Percentiles rank a stretch among this genome's conserved stretches.
Evolutionary conservation across 2,329 filamentous ascomycete species (phyloP).

Genomic region (Camptophora hylomeconis): DNA sequence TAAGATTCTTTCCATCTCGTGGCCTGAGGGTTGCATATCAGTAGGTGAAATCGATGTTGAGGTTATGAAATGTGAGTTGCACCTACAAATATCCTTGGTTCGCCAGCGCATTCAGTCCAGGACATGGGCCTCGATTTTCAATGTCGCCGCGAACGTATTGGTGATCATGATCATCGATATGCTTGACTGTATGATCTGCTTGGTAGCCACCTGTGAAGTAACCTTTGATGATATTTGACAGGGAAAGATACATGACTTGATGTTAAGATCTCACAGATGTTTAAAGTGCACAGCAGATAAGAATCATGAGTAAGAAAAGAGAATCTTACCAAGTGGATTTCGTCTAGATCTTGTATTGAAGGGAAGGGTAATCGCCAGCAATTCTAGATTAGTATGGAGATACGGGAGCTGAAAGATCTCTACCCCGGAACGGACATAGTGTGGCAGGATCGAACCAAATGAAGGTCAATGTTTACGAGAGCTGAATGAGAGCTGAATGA

Average conservation of each 20-base stretch:
- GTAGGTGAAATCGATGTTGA: background rate
- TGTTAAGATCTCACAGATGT: too few species aligned
- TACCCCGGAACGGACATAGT: too few species aligned
- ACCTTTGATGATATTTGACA: conserved; percentile 6
- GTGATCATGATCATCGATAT: conserved; percentile 17
- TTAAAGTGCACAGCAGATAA: too few species aligned
- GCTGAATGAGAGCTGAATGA: too few species aligned
- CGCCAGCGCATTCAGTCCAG: conserved; percentile 30
- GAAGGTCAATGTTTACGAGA: too few species aligned
- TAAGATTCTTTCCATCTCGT: conserved; percentile 23
- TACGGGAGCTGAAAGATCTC: too few species aligned
- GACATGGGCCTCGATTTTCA: conserved; percentile 29
- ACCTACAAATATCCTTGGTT: conserved; percentile 28
- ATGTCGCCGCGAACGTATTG: conserved; percentile 10
- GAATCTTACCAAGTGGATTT: too few species aligned
- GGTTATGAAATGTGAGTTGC: conserved; percentile 1
- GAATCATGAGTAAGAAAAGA: too few species aligned
- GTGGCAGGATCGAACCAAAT: too few species aligned
- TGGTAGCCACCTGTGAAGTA: conserved; percentile 6
- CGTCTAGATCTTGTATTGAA: too few species aligned
- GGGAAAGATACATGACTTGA: conserved; percentile 6
- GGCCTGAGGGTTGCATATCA: conserved; percentile 18
- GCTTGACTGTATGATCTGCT: conserved; percentile 1
- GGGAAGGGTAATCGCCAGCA: too few species aligned
- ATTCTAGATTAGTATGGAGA: too few species aligned